Percentiles rank a stretch among this genome's conserved stretches.
These are phyloP conservation scores for Theobroma grandiflorum DNA, from an alignment of 441 rosid species.

Conservation along the genomic window DNA sequence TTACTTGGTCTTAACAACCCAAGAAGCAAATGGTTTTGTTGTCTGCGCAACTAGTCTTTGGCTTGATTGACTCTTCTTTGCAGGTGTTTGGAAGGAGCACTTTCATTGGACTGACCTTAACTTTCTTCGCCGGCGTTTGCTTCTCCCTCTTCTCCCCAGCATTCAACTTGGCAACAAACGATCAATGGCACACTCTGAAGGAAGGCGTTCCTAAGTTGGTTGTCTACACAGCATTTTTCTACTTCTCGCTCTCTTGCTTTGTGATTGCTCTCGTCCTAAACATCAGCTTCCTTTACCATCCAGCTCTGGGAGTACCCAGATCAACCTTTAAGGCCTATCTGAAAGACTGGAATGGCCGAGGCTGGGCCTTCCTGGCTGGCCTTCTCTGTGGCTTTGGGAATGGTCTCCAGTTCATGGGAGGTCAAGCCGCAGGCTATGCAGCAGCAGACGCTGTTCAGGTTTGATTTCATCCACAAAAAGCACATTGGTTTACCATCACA, in stretches of 20 bases:
- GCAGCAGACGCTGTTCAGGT: conserved; percentile 96
- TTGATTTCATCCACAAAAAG: conserved; percentile 16
- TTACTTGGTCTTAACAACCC: not conserved
- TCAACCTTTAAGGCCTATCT: conserved; percentile 74
- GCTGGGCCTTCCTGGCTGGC: conserved; percentile 90
- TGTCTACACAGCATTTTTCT: conserved; percentile 88
- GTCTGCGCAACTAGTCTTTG: not conserved
- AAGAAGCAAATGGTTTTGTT: not conserved
- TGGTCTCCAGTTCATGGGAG: conserved; percentile 93
- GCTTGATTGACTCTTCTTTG: conserved; percentile 15
- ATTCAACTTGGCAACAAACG: conserved; percentile 90
- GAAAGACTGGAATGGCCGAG: conserved; percentile 83
- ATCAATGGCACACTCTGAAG: conserved; percentile 80
- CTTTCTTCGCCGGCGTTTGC: conserved; percentile 83
- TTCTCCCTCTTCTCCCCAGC: conserved; percentile 96
- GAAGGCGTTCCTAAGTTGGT: conserved; percentile 75
- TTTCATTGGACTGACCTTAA: conserved; percentile 65
- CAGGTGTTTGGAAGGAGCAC: conserved; percentile 88
- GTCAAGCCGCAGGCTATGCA: conserved; percentile 93
- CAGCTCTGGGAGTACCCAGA: conserved; percentile 65
- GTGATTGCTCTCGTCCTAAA: conserved; percentile 69
- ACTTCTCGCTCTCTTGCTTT: conserved; percentile 82
- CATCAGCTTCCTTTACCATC: conserved; percentile 67
- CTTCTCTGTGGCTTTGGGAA: conserved; percentile 83
- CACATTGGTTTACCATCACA: not conserved